phyloP scores from a whole-genome alignment of 495 filamentous ascomycete genomes.

The Aspergillus heteromorphus region DNA sequence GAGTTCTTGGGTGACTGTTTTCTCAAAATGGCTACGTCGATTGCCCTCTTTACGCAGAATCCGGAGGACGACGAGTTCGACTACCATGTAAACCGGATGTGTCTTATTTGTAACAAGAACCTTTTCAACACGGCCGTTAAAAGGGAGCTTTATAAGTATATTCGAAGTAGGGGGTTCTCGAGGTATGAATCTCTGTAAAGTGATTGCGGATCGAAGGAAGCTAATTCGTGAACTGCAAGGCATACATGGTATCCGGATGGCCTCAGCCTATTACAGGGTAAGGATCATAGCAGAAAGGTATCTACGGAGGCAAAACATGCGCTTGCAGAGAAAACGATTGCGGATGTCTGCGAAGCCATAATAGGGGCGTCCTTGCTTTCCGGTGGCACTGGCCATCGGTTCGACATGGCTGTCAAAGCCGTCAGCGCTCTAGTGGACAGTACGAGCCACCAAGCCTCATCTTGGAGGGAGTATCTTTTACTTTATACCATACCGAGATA shows the following conservation, averaged over 20 bases:
- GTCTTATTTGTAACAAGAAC: conserved; percentile 87
- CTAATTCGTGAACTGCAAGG: conserved; percentile 15
- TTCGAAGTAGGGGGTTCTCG: conserved; percentile 78
- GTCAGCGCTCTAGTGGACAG: conserved; percentile 71
- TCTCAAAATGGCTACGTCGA: conserved; percentile 91
- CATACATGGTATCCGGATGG: conserved; percentile 77
- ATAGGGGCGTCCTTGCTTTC: conserved; percentile 85
- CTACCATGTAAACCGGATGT: conserved; percentile 87
- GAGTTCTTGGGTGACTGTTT: conserved; percentile 94
- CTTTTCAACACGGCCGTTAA: conserved; percentile 70
- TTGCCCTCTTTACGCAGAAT: conserved; percentile 69
- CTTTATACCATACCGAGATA: conserved; percentile 70
- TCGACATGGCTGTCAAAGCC: conserved; percentile 78
- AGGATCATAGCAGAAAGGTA: conserved; percentile 50
- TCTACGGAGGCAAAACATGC: conserved; percentile 52
- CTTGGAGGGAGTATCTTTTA: conserved; percentile 66
- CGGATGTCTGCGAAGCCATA: conserved; percentile 94
- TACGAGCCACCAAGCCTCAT: conserved; percentile 58
- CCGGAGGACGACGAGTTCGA: conserved; percentile 80
- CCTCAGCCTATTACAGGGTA: conserved; percentile 57
- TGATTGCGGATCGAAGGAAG: neutral
- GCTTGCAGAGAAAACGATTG: conserved; percentile 84
- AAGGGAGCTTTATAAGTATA: conserved; percentile 62
- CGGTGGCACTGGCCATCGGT: conserved; percentile 47
- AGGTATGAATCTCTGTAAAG: conserved; percentile 34